Evolutionary conservation across 768 basidiomycete genomes (phyloP), one percentile per base, ranked within the genome.

Genomic region (Lactifluus piperatus): DNA sequence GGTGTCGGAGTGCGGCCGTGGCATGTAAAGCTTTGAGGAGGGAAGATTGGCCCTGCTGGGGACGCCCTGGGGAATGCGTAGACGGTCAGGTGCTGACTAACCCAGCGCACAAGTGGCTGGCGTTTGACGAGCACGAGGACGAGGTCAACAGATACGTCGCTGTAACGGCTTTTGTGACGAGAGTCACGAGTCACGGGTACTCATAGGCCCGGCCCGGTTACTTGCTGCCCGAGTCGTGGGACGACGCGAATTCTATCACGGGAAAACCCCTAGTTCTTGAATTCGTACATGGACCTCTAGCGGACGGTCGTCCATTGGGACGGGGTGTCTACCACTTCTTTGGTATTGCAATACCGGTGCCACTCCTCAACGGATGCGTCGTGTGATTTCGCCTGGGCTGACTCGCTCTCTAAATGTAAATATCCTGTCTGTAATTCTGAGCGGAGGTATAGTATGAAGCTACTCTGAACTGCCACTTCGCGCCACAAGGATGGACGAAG

Each of bases 351-450:
- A 45, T 57, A 64, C 9, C 37, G 24, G 22, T 44, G 37, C 63
- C 63, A 64, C 13, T 62, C 44, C 34, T 64, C 63, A 4, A 57
- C n/a, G n/a, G 43, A 58, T 47, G 7, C 49, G 53, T 4, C 60
- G 60, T 45, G 63, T 62, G 49, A 64, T 37, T 29, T 58, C 63
- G 18, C 63, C n/a, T n/a, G n/a, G n/a, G n/a, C n/a, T n/a, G n/a
- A n/a, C 63, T 3, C 62, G 50, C 13, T 64, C 63, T 36, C 39
- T 24, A 2, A 56, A 39, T 8, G 52, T 60, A 29, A 62, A 62
- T n/a, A 51, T n/a, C n/a, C n/a, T n/a, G n/a, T n/a, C n/a, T n/a
- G n/a, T n/a, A n/a, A n/a, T n/a, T n/a, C n/a, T n/a, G n/a, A n/a
- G n/a, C n/a, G n/a, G n/a, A n/a, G n/a, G n/a, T n/a, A n/a, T n/a